Percentiles rank a stretch among this genome's conserved stretches.
Conservation (phyloP, 2,329 filamentous ascomycete genomes). For the Emydomyces testavorans region DNA sequence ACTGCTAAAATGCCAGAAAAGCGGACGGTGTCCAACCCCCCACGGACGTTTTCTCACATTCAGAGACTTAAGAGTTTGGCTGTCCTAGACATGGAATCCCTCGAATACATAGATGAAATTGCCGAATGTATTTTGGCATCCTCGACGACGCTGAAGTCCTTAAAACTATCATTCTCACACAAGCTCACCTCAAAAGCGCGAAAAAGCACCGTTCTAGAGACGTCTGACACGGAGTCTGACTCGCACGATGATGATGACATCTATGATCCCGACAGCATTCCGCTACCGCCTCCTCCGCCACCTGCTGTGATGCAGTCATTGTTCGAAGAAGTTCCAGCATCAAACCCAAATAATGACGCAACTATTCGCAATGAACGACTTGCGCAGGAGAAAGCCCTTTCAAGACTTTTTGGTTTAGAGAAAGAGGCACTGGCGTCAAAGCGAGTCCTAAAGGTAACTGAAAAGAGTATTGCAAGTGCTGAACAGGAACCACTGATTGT, state of each 20-base stretch:
- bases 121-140: slow-evolving; percentile 46
- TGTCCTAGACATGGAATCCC: slow-evolving; percentile 50
- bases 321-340: background rate
- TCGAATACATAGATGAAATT: slow-evolving; percentile 47
- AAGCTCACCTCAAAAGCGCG: slow-evolving; percentile 39
- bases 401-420: slow-evolving; percentile 17
- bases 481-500: slow-evolving; percentile 11
- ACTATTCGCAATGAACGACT: slow-evolving; percentile 16
- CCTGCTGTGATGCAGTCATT: background rate
- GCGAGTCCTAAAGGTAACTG: slow-evolving; percentile 13
- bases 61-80: slow-evolving; percentile 43
- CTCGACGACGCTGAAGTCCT: slow-evolving; percentile 42
- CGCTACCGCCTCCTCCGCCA: slow-evolving; percentile 13
- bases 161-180: slow-evolving; percentile 50
- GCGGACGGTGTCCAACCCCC: background rate
- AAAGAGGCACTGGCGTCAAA: slow-evolving; percentile 13
- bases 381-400: slow-evolving; percentile 19
- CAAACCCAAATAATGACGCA: slow-evolving; percentile 15
- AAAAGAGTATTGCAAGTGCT: slow-evolving; percentile 13
- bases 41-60: slow-evolving; percentile 43
- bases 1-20: slow-evolving; percentile 1
- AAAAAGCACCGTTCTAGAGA: slow-evolving; percentile 34
- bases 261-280: slow-evolving; percentile 27
- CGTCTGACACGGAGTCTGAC: slow-evolving; percentile 42
- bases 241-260: slow-evolving; percentile 34